These are phyloP conservation scores for Umbelopsis ramanniana DNA, from an alignment of 192 early-diverging fungal genomes.

Conservation along the genomic window DNA sequence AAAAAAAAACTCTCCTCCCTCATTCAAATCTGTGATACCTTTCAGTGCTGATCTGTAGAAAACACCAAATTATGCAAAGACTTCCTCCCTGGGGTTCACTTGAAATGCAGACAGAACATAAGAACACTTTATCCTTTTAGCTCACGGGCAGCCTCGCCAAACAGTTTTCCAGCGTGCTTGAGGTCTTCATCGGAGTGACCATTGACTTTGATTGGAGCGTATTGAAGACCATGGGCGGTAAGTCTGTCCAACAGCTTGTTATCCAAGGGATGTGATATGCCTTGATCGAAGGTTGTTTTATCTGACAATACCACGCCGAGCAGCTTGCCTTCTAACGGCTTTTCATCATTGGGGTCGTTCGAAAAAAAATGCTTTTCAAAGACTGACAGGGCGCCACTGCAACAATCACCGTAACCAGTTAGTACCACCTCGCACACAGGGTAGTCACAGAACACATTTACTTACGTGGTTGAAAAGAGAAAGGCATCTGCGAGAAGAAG, in stretches of 20 bases:
- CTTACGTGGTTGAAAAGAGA: conserved; percentile 24
- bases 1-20: too few relatives aligned
- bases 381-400: conserved; percentile 17
- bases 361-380: conserved; percentile 28
- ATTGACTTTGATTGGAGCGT: not conserved
- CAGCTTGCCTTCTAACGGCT: conserved; percentile 21
- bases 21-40: too few relatives aligned
- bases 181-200: conserved; percentile 8
- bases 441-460: not conserved
- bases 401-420: not conserved
- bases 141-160: not conserved
- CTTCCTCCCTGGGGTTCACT: too few relatives aligned
- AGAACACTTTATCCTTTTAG: not conserved
- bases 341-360: not conserved
- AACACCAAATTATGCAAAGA: too few relatives aligned
- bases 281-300: conserved; percentile 27
- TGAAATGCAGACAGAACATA: not conserved
- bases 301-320: conserved; percentile 13
- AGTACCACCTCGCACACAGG: not conserved
- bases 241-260: not conserved
- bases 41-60: too few relatives aligned
- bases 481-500: conserved; percentile 6
- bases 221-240: not conserved
- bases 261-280: conserved; percentile 6
- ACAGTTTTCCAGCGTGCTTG: not conserved